Evolutionary conservation across 73 alveolate species (phyloP).

Genomic region (Paramecium octaurelia): DNA sequence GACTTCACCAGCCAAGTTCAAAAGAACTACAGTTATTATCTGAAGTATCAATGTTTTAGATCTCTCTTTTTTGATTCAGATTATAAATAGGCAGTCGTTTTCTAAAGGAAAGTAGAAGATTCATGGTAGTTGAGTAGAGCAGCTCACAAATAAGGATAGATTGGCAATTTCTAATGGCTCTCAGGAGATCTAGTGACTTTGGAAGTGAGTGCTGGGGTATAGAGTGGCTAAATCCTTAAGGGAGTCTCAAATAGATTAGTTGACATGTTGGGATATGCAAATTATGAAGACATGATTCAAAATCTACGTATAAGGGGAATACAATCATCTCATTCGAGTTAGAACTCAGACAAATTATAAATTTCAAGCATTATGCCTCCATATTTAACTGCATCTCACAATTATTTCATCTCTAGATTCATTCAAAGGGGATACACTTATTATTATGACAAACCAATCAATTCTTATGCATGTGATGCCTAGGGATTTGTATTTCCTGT

Average conservation of each 20-base stretch:
- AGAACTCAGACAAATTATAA: background rate
- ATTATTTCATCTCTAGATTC: background rate
- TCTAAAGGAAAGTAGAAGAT: slow-evolving; percentile 29
- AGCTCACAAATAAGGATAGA: background rate
- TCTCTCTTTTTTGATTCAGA: slow-evolving; percentile 32
- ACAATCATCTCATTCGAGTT: background rate
- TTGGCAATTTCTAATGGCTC: slow-evolving; percentile 38
- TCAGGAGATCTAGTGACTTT: slow-evolving; percentile 20
- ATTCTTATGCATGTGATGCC: slow-evolving; percentile 8
- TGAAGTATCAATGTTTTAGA: slow-evolving; percentile 37
- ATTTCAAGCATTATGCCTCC: slow-evolving; percentile 39
- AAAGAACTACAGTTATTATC: background rate
- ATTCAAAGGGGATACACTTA: slow-evolving; percentile 1
- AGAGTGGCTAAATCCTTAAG: background rate
- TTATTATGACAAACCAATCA: slow-evolving; percentile 8
- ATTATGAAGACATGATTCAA: slow-evolving; percentile 18
- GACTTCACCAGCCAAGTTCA: background rate
- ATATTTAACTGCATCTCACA: slow-evolving; percentile 1
- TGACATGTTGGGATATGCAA: background rate
- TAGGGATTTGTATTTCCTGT: slow-evolving; percentile 30
- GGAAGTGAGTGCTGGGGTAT: background rate
- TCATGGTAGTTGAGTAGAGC: slow-evolving; percentile 33
- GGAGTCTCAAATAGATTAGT: background rate
- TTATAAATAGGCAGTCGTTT: background rate
- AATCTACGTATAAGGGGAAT: background rate